Evolutionary conservation across 2,329 filamentous ascomycete species (phyloP).

Genomic region (Aspergillus novofumigatus): DNA sequence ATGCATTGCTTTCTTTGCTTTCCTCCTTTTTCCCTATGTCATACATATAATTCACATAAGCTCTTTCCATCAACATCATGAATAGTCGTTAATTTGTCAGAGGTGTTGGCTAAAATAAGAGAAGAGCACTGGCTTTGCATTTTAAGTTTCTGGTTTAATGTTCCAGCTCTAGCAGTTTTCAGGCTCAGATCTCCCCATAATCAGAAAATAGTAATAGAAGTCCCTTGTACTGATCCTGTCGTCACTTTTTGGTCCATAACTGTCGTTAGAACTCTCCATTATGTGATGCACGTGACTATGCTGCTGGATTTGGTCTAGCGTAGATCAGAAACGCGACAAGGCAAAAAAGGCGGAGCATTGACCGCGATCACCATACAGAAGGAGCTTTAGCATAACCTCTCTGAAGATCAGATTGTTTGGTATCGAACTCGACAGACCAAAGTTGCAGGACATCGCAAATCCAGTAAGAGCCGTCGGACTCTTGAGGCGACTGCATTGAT

Average conservation of each 20-base stretch:
- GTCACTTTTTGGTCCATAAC: background rate
- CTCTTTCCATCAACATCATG: background rate
- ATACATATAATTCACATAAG: background rate
- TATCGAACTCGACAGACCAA: background rate
- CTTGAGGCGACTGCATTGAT: background rate
- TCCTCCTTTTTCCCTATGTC: background rate
- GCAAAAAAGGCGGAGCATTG: slow-evolving; percentile 19
- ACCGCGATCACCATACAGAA: slow-evolving; percentile 20
- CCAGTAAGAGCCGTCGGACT: background rate
- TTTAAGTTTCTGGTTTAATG: background rate
- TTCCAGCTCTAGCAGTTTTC: background rate
- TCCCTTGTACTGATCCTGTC: no score
- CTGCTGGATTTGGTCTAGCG: slow-evolving; percentile 24
- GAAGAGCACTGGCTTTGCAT: background rate
- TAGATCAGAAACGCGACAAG: slow-evolving; percentile 27
- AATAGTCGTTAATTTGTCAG: background rate
- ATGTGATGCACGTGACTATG: slow-evolving; percentile 20
- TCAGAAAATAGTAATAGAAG: background rate
- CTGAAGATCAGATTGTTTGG: background rate
- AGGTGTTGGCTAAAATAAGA: background rate
- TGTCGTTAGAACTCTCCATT: background rate
- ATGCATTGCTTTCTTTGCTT: slow-evolving; percentile 11
- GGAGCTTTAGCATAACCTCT: slow-evolving; percentile 11
- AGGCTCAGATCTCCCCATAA: background rate
- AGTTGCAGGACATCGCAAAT: background rate